Percentiles rank a stretch among this genome's conserved stretches.
Conservation (phyloP, 2,329 filamentous ascomycete species). For the Neophaeococcomyces mojaviensis region DNA sequence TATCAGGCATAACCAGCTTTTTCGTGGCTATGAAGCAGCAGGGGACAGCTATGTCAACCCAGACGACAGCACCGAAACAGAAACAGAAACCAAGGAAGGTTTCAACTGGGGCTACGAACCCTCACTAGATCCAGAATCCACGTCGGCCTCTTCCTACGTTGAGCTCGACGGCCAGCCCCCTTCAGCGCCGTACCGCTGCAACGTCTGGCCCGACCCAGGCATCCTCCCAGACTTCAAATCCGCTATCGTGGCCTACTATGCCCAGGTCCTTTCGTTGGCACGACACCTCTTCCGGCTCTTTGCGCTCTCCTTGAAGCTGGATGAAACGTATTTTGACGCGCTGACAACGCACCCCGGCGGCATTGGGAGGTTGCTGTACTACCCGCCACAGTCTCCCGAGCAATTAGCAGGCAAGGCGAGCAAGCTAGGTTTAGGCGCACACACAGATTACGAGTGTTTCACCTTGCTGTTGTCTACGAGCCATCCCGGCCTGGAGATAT, state of each 20-base stretch:
- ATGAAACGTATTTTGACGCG: conserved; percentile 49
- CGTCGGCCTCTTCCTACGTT: conserved; percentile 18
- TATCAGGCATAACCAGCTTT: conserved; percentile 10
- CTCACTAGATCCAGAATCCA: conserved; percentile 16
- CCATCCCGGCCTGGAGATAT: conserved; percentile 22
- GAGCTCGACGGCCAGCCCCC: conserved; percentile 19
- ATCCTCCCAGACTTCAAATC: conserved; percentile 37
- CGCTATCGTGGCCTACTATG: conserved; percentile 42
- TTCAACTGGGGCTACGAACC: conserved; percentile 24
- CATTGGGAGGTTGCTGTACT: conserved; percentile 24
- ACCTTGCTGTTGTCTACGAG: conserved; percentile 38
- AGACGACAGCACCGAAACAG: conserved; percentile 13
- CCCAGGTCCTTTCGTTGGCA: conserved; percentile 43
- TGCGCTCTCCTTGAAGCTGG: conserved; percentile 48
- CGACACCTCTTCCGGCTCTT: conserved; percentile 47
- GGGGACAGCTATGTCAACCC: conserved; percentile 20
- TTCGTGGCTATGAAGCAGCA: conserved; percentile 21
- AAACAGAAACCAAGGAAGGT: conserved; percentile 21
- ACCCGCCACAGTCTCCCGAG: conserved; percentile 16
- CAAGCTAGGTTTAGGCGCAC: conserved; percentile 22
- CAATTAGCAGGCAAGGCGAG: conserved; percentile 3
- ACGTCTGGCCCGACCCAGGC: conserved; percentile 20
- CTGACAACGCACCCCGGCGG: conserved; percentile 46
- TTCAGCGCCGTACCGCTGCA: conserved; percentile 9
- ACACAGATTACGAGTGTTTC: conserved; percentile 39